These are phyloP conservation scores for Debaryomyces nepalensis DNA, from an alignment of 1,139 yeast species.

Conservation along the genomic window DNA sequence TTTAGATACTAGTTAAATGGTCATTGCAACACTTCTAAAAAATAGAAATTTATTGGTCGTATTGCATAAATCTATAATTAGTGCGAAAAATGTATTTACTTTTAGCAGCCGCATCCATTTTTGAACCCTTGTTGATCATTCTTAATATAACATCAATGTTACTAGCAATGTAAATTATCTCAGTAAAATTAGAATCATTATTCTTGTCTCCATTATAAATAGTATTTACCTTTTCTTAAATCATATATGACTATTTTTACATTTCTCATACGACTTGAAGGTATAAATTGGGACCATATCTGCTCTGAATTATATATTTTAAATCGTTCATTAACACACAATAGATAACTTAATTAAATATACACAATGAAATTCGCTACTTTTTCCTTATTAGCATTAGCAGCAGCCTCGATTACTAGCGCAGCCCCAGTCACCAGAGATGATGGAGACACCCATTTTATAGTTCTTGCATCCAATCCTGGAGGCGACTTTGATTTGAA, in stretches of 20 bases:
- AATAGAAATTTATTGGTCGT: background rate
- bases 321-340: too few relatives aligned
- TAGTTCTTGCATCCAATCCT: conserved; percentile 25
- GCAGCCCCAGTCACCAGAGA: conserved; percentile 6
- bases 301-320: too few relatives aligned
- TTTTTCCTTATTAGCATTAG: conserved; percentile 3
- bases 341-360: too few relatives aligned
- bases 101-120: background rate
- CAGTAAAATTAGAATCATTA: too few relatives aligned
- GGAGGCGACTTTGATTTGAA: conserved; percentile 29
- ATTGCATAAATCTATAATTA: conserved; percentile 7
- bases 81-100: conserved; percentile 3
- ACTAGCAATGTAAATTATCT: background rate
- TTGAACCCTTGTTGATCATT: conserved; percentile 4
- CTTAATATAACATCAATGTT: background rate
- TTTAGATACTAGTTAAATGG: background rate
- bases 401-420: background rate
- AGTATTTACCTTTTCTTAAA: too few relatives aligned
- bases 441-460: conserved; percentile 4
- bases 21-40: background rate
- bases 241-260: too few relatives aligned
- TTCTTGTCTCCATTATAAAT: too few relatives aligned
- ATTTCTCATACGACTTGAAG: too few relatives aligned
- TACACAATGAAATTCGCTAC: conserved; percentile 9
- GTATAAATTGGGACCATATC: too few relatives aligned